Conservation (phyloP, 2,329 filamentous ascomycete species). For the Pseudogymnoascus verrucosus region DNA sequence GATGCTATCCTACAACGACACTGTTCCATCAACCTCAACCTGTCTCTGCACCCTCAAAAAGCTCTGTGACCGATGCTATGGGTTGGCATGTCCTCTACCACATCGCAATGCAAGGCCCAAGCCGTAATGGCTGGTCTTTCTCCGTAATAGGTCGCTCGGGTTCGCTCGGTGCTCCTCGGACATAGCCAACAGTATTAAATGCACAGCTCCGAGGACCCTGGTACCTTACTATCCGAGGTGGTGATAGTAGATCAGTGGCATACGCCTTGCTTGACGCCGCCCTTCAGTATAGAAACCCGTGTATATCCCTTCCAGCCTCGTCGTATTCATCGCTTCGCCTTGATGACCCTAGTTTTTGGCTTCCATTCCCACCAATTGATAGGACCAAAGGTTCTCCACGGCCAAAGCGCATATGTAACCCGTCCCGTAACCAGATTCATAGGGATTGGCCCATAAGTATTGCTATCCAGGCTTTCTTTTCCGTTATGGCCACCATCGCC, state of each 20-base stretch:
- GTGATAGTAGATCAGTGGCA: background rate
- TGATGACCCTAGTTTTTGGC: conserved; percentile 34
- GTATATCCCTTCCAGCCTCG: background rate
- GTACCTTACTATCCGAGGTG: background rate
- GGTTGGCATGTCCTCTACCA: background rate
- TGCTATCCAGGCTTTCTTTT: conserved; percentile 70
- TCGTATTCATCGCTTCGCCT: conserved; percentile 21
- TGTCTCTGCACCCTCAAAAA: background rate
- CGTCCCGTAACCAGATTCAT: conserved; percentile 66
- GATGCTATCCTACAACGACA: background rate
- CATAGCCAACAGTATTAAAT: background rate
- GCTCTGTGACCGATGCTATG: background rate
- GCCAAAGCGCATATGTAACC: conserved; percentile 65
- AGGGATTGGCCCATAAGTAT: conserved; percentile 80
- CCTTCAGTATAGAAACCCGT: background rate
- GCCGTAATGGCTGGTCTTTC: background rate
- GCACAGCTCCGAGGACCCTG: background rate
- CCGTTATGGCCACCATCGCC: conserved; percentile 64
- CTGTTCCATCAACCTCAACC: background rate
- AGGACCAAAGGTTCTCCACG: conserved; percentile 49
- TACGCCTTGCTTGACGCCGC: background rate
- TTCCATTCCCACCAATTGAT: conserved; percentile 49
- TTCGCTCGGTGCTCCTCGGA: background rate
- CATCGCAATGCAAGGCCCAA: background rate
- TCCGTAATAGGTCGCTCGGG: background rate